These are phyloP conservation scores for Mycothermus thermophilus DNA, from an alignment of 495 filamentous ascomycete species.

Conservation along the genomic window DNA sequence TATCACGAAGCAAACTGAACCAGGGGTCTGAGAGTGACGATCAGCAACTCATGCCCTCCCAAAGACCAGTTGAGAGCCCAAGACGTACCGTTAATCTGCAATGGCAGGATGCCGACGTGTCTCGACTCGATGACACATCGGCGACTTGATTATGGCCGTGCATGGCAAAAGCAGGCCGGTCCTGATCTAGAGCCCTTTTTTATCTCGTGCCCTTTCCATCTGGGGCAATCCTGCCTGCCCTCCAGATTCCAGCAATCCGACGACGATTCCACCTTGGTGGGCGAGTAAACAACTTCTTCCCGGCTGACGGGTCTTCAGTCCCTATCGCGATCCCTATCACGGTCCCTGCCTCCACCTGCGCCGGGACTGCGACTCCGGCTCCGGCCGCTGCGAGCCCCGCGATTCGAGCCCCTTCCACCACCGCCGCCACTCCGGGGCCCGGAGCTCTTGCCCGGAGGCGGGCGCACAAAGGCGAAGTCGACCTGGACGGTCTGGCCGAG, in stretches of 20 bases:
- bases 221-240: too few species aligned
- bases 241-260: not conserved
- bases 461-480: constrained; percentile 94
- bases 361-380: constrained; percentile 31
- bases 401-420: constrained; percentile 21
- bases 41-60: too few species aligned
- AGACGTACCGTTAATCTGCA: constrained; percentile 1
- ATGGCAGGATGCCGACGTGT: constrained; percentile 13
- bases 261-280: not conserved
- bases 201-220: too few species aligned
- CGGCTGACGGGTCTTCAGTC: too few species aligned
- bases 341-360: too few species aligned
- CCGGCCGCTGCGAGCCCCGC: constrained; percentile 30
- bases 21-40: too few species aligned
- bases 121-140: constrained; percentile 10
- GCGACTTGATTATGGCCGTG: not conserved
- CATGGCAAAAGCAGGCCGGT: not conserved
- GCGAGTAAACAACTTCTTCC: too few species aligned
- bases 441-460: constrained; percentile 58
- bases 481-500: constrained; percentile 85
- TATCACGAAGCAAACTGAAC: too few species aligned
- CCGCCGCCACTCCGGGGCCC: constrained; percentile 34
- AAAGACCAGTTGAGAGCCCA: too few species aligned
- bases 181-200: not conserved
- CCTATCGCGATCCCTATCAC: too few species aligned